Base-by-base conservation (phyloP, 306 rosid species). In the Mimosa pudica region DNA sequence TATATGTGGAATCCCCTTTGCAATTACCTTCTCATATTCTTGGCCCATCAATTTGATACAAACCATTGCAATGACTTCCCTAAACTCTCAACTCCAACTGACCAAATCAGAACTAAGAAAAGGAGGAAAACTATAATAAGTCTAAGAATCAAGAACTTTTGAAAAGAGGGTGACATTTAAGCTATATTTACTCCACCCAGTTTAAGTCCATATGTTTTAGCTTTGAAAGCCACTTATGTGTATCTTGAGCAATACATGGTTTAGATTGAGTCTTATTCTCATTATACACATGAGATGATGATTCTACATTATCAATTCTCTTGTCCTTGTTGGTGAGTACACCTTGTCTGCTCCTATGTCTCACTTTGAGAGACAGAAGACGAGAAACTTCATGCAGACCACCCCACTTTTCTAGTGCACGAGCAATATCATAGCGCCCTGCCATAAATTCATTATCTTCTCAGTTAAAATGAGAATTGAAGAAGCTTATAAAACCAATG, bases 381-480 rank as follows among this genome's bases (percentile, higher is more conserved):
- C 97, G 96, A 16, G 98, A 90, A 79, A 95, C 99, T 82, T 95
- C 96, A 70, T 81, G 93, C 38, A 95, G 92, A 32, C 99, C 99
- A 1, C 99, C 99, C 99, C 98, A 93, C 75, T 91, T 95, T 81
- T 95, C 99, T 69, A 95, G 61, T 1, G 98, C 96, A 2, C 92
- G 99, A 0, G 99, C 98, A 45, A 95, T 95, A 82, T 95, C 97
- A 32, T 84, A 91, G 51, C 93, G 94, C 20, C 98, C 99, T 93
- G 84, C 18, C 57, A 62, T 54, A 86, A 84, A 67, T 77, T 76
- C 14, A 74, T 33, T 3, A 58, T 17, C 45, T n/a, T 46, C 8
- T 20, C 64, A 60, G 46, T 75, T 77, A 30, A 77, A 74, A 70
- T 51, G 77, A 52, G 10, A 57, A 41, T 32, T 52, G 68, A 18